Evolutionary conservation across 164 flowering plant genomes (phyloP), one percentile per base, ranked within the genome.

Genomic region (Protea cynaroides): DNA sequence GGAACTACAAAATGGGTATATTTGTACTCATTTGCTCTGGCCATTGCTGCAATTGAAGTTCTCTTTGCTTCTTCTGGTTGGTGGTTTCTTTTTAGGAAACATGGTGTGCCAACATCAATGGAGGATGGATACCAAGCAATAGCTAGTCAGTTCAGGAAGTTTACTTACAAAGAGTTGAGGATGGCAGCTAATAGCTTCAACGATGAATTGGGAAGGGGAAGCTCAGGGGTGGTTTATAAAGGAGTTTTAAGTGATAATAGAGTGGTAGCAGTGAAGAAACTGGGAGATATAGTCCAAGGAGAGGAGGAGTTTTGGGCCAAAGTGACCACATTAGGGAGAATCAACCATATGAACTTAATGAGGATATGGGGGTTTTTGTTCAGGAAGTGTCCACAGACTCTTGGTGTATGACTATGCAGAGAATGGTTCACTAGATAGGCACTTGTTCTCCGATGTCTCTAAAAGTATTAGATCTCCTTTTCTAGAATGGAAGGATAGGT

Each of bases 381-480:
- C 67, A 1, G 74, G 76, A 29, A 59, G 62, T 24, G 55, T 63
- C 15, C 75, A 71, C 40, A 63, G 64, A 58, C 69, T 79, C 10
- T 40, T 79, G 40, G 80, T 74, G 14, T 79, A 71, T 29, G 82
- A 79, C 56, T 69, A 74, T 76, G 62, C 72, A 65, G 76, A 76
- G 38, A 29, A 65, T 24, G 78, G 78, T 2, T 76, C 80, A 0
- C 43, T 79, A n/a, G 78, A 67, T 17, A 54, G 65, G 25, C 70
- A 72, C 25, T 44, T 76, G 6, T 21, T 23, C 21, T 59, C 68
- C 22, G 59, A 67, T 43, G 22, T 19, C 70, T 74, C 15, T 29
- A 29, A 5, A 5, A 29, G 34, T 29, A 29, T 3, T 29, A 29
- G 34, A 29, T 4, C 49, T 44, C 0, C 15, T 44, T 44, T 8